Base-by-base conservation (phyloP, 2,329 filamentous ascomycete genomes). In the Botrytis tulipae region DNA sequence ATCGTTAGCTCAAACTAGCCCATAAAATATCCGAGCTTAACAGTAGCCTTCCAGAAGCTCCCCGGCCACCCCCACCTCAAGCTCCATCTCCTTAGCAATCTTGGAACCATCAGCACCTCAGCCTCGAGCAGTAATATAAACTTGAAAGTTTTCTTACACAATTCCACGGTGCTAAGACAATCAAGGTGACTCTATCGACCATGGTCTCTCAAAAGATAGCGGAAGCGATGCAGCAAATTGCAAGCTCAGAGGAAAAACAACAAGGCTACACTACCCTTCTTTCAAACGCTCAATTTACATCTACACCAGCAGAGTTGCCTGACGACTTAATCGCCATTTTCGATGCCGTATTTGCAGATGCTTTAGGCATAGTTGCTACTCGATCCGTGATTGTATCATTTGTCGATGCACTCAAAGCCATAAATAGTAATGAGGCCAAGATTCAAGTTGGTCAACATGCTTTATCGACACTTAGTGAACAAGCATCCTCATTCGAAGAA, bases 381-480 rank as follows among this genome's bases (percentile, higher is more conserved):
- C 78, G 80, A 42, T 77, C 78, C 10, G 77, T 81, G 12, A 72
- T 74, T 25, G 75, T 76, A n/a, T 84, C 85, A 73, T 93, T 97
- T 80, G 86, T 92, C 76, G 80, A 84, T 60, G 85, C 87, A 25
- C 91, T 97, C 77, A 84, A 87, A 75, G 83, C 84, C 32, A 84
- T 94, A 73, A 82, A 86, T 54, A 87, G 89, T 77, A 82, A 89
- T 60, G 89, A 92, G 74, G 84, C 91, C 75, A 92, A 91, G 83
- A 92, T 97, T 78, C 88, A 90, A 76, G 92, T 94, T 65, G 94
- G 93, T 78, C 87, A 89, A 79, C 89, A 92, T 80, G 88, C 93
- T n/a, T 87, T 97, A 60, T 84, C 86, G 69, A 85, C 90, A 61
- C 87, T 98, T 70, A 80, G 83, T 82, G 87, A 81, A 83, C 92